These are phyloP conservation scores for Microsporum audouinii DNA, from an alignment of 2,329 filamentous ascomycete species.

Conservation along the genomic window DNA sequence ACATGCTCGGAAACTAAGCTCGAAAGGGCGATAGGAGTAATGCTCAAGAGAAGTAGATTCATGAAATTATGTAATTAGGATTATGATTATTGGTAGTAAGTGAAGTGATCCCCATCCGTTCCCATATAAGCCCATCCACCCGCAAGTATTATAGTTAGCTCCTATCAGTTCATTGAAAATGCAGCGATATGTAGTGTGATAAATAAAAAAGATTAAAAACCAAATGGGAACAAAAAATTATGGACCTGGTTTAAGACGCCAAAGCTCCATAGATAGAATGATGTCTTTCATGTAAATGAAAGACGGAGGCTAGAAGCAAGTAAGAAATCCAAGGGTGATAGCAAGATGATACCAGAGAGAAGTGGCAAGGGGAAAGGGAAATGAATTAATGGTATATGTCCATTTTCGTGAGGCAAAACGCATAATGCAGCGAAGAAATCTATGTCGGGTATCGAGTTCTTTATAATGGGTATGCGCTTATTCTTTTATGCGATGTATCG, in stretches of 20 bases:
- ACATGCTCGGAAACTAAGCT: conserved; percentile 1
- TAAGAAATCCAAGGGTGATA: conserved; percentile 5
- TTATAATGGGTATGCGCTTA: conserved; percentile 11
- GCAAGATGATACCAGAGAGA: conserved; percentile 1
- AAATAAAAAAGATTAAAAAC: neutral
- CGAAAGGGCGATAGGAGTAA: neutral
- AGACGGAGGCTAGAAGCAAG: conserved; percentile 7
- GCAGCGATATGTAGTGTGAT: neutral
- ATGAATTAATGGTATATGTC: conserved; percentile 2
- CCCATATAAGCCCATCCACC: neutral
- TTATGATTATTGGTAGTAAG: neutral
- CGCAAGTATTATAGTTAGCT: neutral
- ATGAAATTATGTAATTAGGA: neutral
- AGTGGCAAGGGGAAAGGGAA: conserved; percentile 11
- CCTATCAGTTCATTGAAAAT: conserved; percentile 1
- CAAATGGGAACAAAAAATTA: neutral
- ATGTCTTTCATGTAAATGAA: conserved; percentile 7
- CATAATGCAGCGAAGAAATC: neutral
- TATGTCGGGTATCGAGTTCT: conserved; percentile 2
- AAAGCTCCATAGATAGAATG: neutral
- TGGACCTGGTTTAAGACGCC: conserved; percentile 10
- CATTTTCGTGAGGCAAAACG: conserved; percentile 1
- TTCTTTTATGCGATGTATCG: conserved; percentile 5
- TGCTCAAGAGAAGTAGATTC: neutral
- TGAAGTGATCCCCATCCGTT: neutral